These are phyloP conservation scores for Coemansia sp. DNA, from an alignment of 192 early-diverging fungal genomes.

Conservation along the genomic window DNA sequence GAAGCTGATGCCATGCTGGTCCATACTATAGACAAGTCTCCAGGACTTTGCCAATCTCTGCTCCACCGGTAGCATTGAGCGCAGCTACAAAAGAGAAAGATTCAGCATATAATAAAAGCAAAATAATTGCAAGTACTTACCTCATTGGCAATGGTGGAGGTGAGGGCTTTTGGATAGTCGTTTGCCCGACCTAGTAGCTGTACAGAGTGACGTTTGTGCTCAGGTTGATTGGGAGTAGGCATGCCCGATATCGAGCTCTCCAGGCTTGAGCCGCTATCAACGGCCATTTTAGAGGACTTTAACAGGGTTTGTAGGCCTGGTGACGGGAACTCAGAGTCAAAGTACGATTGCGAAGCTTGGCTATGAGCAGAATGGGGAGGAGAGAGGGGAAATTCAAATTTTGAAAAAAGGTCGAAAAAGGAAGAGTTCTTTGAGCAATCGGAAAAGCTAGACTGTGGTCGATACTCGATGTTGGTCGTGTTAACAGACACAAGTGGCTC, in stretches of 20 bases:
- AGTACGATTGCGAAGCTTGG: too few species aligned
- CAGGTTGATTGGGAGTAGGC: neutral
- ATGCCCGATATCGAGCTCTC: too few species aligned
- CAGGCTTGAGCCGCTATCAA: too few species aligned
- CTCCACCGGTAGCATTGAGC: slow-evolving; percentile 73
- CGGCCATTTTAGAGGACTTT: too few species aligned
- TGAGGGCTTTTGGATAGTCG: slow-evolving; percentile 44
- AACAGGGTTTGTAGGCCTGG: too few species aligned
- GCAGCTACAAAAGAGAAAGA: slow-evolving; percentile 57
- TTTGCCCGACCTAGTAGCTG: slow-evolving; percentile 29
- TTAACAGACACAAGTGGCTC: slow-evolving; percentile 42
- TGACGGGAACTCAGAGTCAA: too few species aligned
- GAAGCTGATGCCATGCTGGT: slow-evolving; percentile 91
- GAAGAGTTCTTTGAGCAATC: slow-evolving; percentile 13
- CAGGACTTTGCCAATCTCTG: slow-evolving; percentile 72
- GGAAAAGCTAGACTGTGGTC: slow-evolving; percentile 10
- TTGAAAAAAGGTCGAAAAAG: slow-evolving; percentile 12
- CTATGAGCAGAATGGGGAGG: too few species aligned
- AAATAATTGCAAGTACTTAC: neutral
- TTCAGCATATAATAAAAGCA: neutral
- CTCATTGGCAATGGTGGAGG: slow-evolving; percentile 34
- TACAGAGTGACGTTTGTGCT: slow-evolving; percentile 15
- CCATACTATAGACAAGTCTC: slow-evolving; percentile 85
- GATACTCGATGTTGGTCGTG: slow-evolving; percentile 37
- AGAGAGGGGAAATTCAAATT: slow-evolving; percentile 22